Base-by-base conservation (phyloP, 345 rosid species). In the Dipteronia sinensis region DNA sequence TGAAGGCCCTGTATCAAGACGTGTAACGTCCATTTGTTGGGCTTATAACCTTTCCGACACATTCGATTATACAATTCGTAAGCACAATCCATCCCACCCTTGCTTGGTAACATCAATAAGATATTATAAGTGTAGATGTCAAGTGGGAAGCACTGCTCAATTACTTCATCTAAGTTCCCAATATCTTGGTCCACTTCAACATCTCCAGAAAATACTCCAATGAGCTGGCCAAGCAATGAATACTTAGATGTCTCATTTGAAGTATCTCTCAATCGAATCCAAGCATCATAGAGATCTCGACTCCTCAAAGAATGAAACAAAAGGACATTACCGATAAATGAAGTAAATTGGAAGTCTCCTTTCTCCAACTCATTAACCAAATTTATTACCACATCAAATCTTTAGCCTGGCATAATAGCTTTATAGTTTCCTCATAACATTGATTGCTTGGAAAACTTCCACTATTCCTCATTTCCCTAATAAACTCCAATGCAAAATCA, bases 271-370 rank as follows among this genome's bases (percentile, higher is more conserved):
- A 71, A 82, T 61, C 71, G 83, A 77, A 82, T 72, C 97, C 97
- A 94, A 59, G 93, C 89, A 73, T 83, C 84, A 80, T 82, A 88
- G 61, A 96, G 86, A 64, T 82, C 79, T 31, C 55, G 81, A 78
- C 76, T 81, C 72, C 65, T 86, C 77, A 84, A 77, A 75, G 95
- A 86, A 77, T 90, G 88, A 67, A 76, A 83, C 81, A 94, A 77
- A 76, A 96, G 92, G 10, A 70, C 82, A 72, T 96, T 96, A 66
- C 99, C 99, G 6, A 88, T 85, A 77, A 86, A 92, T 25, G 99
- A 72, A 10, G 99, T 83, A 59, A 94, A 17, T 3, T 46, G 75
- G 0, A 89, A 89, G 79, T 89, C 85, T 0, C 67, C 77, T 68
- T 84, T 91, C 83, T 83, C 88, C 20, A 90, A 79, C 62, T 90